Base-by-base conservation (phyloP, 257 asterid genomes). In the Gentiana straminea region DNA sequence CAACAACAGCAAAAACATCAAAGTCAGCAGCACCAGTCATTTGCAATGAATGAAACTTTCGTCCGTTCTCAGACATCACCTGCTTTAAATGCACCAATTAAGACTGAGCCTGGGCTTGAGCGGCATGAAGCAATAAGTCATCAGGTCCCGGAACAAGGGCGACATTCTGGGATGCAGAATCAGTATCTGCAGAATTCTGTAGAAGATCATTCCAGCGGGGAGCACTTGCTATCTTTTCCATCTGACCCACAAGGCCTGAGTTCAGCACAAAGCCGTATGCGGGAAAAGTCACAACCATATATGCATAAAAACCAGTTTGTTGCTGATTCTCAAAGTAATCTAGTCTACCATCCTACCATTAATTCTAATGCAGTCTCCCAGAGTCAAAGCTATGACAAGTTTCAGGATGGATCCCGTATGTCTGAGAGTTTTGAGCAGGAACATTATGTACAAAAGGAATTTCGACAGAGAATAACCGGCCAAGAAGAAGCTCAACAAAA, bases 401-500 rank as follows among this genome's bases (percentile, higher is more conserved):
- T 83, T 56, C 86, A 81, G 43, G 90, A 75, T 63, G 77, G 68
- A 55, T 73, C 94, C 64, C 76, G 70, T 55, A 61, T 51, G 51
- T 73, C 76, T 41, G 84, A 77, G 67, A 63, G 72, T 67, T 64
- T 71, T 69, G 61, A 62, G 50, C 72, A 32, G 38, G 76, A 80
- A 54, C 88, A 70, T 57, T 69, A 52, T 51, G 72, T 73, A 64
- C 88, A 75, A 57, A 72, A 71, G 52, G 94, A 81, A 56, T 80
- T 79, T 63, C 74, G 64, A 68, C 87, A 81, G 69, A 74, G 86
- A 66, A 60, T 78, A 49, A 73, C 73, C 35, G 75, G 78, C 54
- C 77, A 74, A 69, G 89, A 80, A 71, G 89, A 66, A 71, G 93
- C 86, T 35, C 90, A 82, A 59, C 82, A 63, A 64, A 87, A 81